Percentiles rank a stretch among this genome's conserved stretches.
These are phyloP conservation scores for Viola odorata DNA, from an alignment of 345 rosid genomes.

Conservation along the genomic window DNA sequence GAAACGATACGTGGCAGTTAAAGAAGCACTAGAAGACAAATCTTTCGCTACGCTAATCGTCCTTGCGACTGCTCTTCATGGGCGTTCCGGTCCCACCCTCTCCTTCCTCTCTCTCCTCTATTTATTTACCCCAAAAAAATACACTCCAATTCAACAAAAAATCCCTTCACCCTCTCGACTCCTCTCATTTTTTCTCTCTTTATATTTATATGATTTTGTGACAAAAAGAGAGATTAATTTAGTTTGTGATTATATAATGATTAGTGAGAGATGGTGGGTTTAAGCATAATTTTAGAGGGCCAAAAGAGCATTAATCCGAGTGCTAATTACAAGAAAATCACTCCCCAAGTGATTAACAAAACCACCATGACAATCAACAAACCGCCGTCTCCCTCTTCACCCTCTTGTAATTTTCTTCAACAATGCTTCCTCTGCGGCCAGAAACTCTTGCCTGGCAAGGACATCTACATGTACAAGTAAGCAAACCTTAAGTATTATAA, in stretches of 20 bases:
- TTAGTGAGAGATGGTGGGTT: constrained; percentile 59
- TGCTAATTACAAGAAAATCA: constrained; percentile 27
- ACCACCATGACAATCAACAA: constrained; percentile 29
- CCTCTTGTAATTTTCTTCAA: constrained; percentile 42
- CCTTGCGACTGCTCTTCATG: constrained; percentile 31
- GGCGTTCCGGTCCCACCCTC: constrained; percentile 23
- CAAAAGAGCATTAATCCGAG: constrained; percentile 11
- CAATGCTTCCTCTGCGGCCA: constrained; percentile 66
- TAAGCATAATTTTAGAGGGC: constrained; percentile 68
- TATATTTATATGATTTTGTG: background rate
- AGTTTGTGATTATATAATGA: background rate
- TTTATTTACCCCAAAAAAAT: constrained; percentile 10
- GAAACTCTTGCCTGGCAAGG: constrained; percentile 61
- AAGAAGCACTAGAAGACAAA: constrained; percentile 51
- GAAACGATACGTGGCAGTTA: constrained; percentile 55
- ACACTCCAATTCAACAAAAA: background rate
- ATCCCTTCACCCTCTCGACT: background rate
- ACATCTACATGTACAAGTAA: constrained; percentile 98
- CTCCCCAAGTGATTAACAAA: constrained; percentile 57
- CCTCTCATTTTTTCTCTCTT: background rate
- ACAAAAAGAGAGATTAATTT: background rate
- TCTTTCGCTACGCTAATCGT: constrained; percentile 40
- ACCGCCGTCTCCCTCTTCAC: constrained; percentile 11
- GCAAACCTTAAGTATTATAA: background rate
- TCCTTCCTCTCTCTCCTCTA: background rate